Evolutionary conservation across 345 rosid genomes (phyloP), one percentile per base, ranked within the genome.

Genomic region (Populus pruinosa): DNA sequence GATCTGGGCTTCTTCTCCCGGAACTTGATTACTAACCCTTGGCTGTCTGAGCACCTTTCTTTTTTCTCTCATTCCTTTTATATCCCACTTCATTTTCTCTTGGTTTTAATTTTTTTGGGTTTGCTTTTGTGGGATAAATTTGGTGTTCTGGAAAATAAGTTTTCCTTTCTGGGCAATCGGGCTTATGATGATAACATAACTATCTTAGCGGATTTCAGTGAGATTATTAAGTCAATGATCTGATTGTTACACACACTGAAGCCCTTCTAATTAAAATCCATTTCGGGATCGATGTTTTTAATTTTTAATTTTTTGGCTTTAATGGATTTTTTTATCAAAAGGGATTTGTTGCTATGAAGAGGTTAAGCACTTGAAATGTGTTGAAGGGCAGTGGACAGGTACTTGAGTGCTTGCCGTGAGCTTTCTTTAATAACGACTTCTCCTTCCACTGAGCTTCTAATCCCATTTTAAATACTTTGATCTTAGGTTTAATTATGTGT

Each of bases 161-260:
- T 18, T 14, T 25, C 10, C 9, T 0, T 25, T 27, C 27, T 4
- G 29, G 43, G 1, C 4, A 2, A 18, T 2, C 11, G 73, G 91
- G 99, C 97, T 86, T n/a, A 84, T 93, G 99, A 95, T 86, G 99
- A 93, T 83, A 90, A 68, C 9, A 71, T 68, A 43, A 79, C 79
- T 71, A 89, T 93, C 96, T 96, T 96, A 93, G 97, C 97, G 99
- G 98, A 93, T 95, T 95, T 95, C 98, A 91, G 93, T 90, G 98
- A 93, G 99, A 83, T 84, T 73, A 70, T 74, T 25, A n/a, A 66
- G 77, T 85, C 99, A 69, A 83, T 91, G 98, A 95, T 89, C 97
- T 92, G 93, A 93, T 83, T 94, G 99, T 95, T 95, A 95, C 99
- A 95, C 99, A 95, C 98, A 88, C 99, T 92, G 99, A 93, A 83